Evolutionary conservation across 768 basidiomycete species (phyloP).

Genomic region (Serendipita sp.): DNA sequence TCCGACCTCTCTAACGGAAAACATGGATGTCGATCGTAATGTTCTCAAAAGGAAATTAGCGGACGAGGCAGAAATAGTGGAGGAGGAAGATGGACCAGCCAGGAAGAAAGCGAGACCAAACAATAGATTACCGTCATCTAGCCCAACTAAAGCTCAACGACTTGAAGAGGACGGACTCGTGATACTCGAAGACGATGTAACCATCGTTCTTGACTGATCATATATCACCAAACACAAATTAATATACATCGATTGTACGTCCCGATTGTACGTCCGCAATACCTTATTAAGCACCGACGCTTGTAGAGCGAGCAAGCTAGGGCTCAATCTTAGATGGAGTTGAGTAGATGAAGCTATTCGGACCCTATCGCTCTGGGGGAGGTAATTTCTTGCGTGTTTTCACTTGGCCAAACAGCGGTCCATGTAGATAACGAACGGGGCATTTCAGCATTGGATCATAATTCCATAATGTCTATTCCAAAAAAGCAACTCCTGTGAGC

Average conservation of each 20-base stretch:
- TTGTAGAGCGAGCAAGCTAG: no score
- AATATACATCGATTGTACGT: no score
- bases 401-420: not conserved
- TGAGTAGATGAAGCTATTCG: no score
- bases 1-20: conserved; percentile 42
- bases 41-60: conserved; percentile 11
- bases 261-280: no score
- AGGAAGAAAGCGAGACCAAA: conserved; percentile 2
- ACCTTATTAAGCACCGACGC: no score
- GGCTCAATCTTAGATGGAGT: no score
- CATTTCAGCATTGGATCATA: not conserved
- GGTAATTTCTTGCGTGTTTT: not conserved
- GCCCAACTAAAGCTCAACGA: conserved; percentile 46
- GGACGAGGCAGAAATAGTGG: not conserved
- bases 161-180: conserved; percentile 65
- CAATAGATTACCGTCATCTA: conserved; percentile 14
- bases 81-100: not conserved
- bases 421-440: not conserved
- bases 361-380: not conserved
- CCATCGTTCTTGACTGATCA: not conserved
- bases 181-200: conserved; percentile 34
- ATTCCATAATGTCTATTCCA: not conserved
- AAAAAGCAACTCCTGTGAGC: not conserved
- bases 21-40: conserved; percentile 15
- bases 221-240: not conserved